These are phyloP conservation scores for Carex arenaria DNA, from an alignment of 202 grass and related monocot genomes.

Conservation along the genomic window DNA sequence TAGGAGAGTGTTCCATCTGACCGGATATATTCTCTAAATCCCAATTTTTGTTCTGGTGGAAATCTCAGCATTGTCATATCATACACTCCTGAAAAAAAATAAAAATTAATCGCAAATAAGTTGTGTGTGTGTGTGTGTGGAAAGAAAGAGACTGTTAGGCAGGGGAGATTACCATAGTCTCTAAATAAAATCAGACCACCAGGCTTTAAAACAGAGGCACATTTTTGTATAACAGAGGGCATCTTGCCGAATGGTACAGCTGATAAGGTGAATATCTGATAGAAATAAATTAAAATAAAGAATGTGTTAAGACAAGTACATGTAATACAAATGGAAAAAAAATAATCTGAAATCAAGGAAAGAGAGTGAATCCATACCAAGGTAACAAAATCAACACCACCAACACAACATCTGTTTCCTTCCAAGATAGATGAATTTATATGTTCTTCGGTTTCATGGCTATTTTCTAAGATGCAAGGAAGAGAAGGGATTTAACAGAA, in stretches of 20 bases:
- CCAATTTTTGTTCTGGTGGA: constrained; percentile 65
- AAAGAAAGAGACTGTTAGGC: background rate
- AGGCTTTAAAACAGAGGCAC: constrained; percentile 70
- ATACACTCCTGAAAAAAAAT: constrained; percentile 60
- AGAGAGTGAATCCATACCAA: constrained; percentile 43
- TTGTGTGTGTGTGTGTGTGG: background rate
- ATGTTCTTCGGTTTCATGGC: constrained; percentile 26
- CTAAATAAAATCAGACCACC: constrained; percentile 82
- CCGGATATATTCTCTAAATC: constrained; percentile 79
- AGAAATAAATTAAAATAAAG: constrained; percentile 16
- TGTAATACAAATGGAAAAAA: constrained; percentile 2
- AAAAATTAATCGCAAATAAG: background rate
- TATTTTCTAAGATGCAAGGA: constrained; percentile 37
- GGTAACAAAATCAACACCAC: constrained; percentile 78
- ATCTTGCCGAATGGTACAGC: constrained; percentile 67
- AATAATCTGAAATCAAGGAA: background rate
- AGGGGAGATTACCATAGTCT: constrained; percentile 61
- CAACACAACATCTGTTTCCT: constrained; percentile 56
- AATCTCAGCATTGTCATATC: constrained; percentile 99
- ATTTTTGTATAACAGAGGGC: constrained; percentile 44
- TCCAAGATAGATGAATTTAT: constrained; percentile 17
- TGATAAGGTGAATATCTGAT: constrained; percentile 91
- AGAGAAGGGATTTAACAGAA: background rate
- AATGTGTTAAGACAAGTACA: background rate
- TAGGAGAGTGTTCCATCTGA: constrained; percentile 86